Conservation (phyloP, 805 yeast genomes). For the Sugiyamaella chiloensis region DNA sequence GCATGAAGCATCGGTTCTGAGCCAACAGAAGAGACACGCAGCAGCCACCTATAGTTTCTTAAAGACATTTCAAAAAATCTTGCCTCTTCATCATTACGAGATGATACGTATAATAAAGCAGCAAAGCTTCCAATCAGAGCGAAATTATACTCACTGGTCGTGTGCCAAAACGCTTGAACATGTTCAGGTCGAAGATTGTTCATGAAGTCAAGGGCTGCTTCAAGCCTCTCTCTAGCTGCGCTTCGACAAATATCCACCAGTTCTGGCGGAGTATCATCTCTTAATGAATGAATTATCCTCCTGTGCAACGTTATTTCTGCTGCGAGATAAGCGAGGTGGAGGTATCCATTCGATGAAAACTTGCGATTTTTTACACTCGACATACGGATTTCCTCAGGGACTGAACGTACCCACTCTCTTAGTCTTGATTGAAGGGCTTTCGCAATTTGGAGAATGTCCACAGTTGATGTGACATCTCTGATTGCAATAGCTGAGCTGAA, state of each 20-base stretch:
- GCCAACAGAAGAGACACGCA: slow-evolving; percentile 11
- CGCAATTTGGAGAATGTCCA: background rate
- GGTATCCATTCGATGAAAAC: slow-evolving; percentile 1
- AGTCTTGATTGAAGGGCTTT: background rate
- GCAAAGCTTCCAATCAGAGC: slow-evolving; percentile 3
- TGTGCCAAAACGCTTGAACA: slow-evolving; percentile 2
- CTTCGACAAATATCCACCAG: background rate
- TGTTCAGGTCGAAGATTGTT: slow-evolving; percentile 1
- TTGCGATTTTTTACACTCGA: background rate
- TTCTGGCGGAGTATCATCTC: background rate
- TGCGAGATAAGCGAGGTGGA: slow-evolving; percentile 2
- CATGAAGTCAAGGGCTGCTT: background rate
- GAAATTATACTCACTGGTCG: background rate
- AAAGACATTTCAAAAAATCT: slow-evolving; percentile 2
- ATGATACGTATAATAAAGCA: background rate
- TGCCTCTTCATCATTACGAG: background rate
- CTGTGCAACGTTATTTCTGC: slow-evolving; percentile 1
- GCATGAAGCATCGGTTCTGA: slow-evolving; percentile 8
- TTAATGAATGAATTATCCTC: background rate
- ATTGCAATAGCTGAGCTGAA: too few species aligned
- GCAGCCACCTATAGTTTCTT: slow-evolving; percentile 12
- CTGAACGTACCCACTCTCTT: background rate
- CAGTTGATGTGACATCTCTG: background rate
- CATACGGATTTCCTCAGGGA: background rate
- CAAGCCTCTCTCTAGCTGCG: background rate